Percentiles rank a stretch among this genome's conserved stretches.
phyloP scores from a whole-genome alignment of 2,329 filamentous ascomycete species.

The Cylindrodendrum hubeiense region DNA sequence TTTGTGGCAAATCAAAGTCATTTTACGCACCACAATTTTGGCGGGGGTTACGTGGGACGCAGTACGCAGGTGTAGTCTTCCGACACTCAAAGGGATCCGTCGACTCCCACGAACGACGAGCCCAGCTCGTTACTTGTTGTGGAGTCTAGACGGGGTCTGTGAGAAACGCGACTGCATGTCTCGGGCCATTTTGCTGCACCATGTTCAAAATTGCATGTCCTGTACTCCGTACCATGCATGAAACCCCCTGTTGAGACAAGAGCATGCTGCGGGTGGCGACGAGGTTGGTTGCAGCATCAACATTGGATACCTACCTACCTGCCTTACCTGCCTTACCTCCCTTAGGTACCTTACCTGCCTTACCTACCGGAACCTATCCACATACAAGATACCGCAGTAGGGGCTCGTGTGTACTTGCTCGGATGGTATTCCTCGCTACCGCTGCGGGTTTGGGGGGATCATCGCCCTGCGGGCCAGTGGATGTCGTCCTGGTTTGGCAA shows the following conservation, averaged over 20 bases:
- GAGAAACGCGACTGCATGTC: constrained; percentile 18
- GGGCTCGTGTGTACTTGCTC: background rate
- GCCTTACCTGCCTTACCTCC: too few relatives aligned
- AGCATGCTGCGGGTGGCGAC: constrained; percentile 15
- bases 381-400: constrained; percentile 19
- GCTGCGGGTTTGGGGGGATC: constrained; percentile 13
- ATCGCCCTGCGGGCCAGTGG: constrained; percentile 19
- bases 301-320: too few relatives aligned
- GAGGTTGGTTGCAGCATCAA: constrained; percentile 13
- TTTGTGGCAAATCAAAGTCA: too few relatives aligned
- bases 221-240: constrained; percentile 10
- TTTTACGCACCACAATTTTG: too few relatives aligned
- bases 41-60: too few relatives aligned
- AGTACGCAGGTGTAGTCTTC: too few relatives aligned
- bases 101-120: constrained; percentile 15
- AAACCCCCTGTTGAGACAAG: constrained; percentile 11
- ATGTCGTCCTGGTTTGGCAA: background rate
- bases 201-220: constrained; percentile 12
- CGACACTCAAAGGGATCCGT: too few relatives aligned
- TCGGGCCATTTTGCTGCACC: constrained; percentile 20
- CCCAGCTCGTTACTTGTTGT: constrained; percentile 12
- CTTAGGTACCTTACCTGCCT: too few relatives aligned
- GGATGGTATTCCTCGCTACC: background rate
- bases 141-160: constrained; percentile 5
- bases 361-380: too few relatives aligned